Conservation (phyloP, 257 asterid species). For the Nemophila menziesii region DNA sequence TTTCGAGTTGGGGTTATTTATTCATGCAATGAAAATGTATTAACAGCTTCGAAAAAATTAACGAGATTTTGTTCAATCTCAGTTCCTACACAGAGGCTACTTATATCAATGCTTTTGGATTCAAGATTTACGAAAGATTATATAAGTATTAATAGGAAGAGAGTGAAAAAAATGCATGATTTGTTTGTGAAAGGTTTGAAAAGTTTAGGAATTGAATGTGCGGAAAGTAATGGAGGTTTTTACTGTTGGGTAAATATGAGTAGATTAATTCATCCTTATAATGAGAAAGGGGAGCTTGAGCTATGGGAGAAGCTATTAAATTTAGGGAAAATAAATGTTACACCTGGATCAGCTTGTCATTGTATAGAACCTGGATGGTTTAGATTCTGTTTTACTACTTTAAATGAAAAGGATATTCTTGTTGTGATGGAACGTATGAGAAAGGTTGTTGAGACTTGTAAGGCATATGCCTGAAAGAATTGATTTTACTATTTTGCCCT, state of each 20-base stretch:
- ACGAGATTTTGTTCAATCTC: slow-evolving; percentile 80
- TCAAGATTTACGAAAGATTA: slow-evolving; percentile 45
- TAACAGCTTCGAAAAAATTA: slow-evolving; percentile 72
- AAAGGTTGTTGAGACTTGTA: slow-evolving; percentile 57
- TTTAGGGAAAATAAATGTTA: slow-evolving; percentile 59
- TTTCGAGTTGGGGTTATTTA: slow-evolving; percentile 82
- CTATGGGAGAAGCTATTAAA: slow-evolving; percentile 70
- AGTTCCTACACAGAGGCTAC: slow-evolving; percentile 64
- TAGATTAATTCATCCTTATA: slow-evolving; percentile 58
- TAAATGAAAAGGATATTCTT: slow-evolving; percentile 50
- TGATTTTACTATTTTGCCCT: too few species aligned
- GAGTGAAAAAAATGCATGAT: slow-evolving; percentile 40
- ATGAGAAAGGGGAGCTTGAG: slow-evolving; percentile 89
- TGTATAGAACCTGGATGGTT: slow-evolving; percentile 99
- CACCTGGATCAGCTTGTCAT: slow-evolving; percentile 95
- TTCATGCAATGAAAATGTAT: slow-evolving; percentile 62
- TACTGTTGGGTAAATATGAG: slow-evolving; percentile 97
- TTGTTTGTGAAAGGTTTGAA: slow-evolving; percentile 53
- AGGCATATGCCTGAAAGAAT: slow-evolving; percentile 39
- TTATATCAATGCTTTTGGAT: slow-evolving; percentile 73
- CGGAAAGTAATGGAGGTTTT: slow-evolving; percentile 66
- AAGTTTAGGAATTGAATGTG: slow-evolving; percentile 51
- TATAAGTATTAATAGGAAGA: slow-evolving; percentile 39
- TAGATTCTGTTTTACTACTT: slow-evolving; percentile 68
- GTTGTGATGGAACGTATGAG: slow-evolving; percentile 58